These are phyloP conservation scores for Austropuccinia psidii DNA, from an alignment of 1,284 basidiomycete genomes.

Conservation along the genomic window DNA sequence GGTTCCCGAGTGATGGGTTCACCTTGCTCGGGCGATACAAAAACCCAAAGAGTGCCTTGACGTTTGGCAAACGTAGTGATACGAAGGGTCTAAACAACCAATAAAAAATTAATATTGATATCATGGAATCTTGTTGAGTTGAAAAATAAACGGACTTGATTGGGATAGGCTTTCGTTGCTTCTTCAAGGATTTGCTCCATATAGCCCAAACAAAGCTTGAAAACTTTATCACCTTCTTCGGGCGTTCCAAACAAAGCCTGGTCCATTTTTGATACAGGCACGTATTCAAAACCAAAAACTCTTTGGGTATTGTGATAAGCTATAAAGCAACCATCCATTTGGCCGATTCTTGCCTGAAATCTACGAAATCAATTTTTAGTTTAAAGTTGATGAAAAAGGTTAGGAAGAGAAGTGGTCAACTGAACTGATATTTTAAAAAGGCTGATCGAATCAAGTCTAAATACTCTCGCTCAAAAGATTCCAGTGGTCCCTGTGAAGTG, in stretches of 20 bases:
- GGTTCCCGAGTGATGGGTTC: constrained; percentile 15
- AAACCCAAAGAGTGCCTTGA: constrained; percentile 30
- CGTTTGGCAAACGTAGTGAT: constrained; percentile 32
- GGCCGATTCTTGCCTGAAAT: constrained; percentile 90
- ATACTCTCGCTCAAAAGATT: constrained; percentile 47
- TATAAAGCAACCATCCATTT: constrained; percentile 94
- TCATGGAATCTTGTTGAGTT: background rate
- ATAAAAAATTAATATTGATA: background rate
- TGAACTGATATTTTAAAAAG: constrained; percentile 83
- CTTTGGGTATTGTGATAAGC: constrained; percentile 87
- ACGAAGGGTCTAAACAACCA: constrained; percentile 22
- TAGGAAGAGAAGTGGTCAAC: constrained; percentile 37
- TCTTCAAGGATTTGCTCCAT: constrained; percentile 65
- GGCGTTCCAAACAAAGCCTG: constrained; percentile 62
- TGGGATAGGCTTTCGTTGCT: constrained; percentile 59
- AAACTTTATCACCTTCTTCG: constrained; percentile 63
- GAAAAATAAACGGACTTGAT: constrained; percentile 47
- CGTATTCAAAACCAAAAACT: constrained; percentile 91
- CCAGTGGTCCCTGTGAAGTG: constrained; percentile 42
- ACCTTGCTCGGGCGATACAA: constrained; percentile 23
- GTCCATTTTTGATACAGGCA: constrained; percentile 82
- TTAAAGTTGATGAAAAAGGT: background rate
- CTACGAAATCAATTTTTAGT: constrained; percentile 49
- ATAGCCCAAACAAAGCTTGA: constrained; percentile 64
- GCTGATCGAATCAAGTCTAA: constrained; percentile 79